Conservation (phyloP, 805 yeast genomes). For the Myxozyma kluyveri region DNA sequence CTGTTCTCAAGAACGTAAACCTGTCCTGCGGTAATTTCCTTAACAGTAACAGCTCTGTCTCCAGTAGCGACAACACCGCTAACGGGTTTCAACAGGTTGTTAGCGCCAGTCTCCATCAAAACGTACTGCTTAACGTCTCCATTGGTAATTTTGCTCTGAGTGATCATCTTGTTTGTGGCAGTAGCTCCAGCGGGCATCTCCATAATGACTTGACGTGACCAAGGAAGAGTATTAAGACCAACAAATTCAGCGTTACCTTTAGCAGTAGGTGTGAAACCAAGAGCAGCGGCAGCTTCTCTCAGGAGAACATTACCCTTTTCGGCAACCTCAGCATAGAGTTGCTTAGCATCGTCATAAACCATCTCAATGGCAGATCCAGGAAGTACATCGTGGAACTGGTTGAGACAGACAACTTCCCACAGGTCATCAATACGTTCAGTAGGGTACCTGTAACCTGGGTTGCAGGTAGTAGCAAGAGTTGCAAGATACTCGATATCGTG, state of each 20-base stretch:
- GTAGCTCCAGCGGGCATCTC: conserved; percentile 7
- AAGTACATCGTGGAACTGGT: conserved; percentile 96
- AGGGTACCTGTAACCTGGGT: conserved; percentile 66
- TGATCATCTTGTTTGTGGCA: conserved; percentile 2
- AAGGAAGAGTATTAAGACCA: conserved; percentile 30
- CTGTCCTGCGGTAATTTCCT: conserved; percentile 41
- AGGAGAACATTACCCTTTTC: conserved; percentile 53
- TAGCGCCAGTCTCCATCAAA: conserved; percentile 21
- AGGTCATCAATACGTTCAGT: conserved; percentile 58
- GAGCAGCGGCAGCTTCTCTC: conserved; percentile 48
- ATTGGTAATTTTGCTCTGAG: conserved; percentile 8
- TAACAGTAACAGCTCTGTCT: conserved; percentile 43
- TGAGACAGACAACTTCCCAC: conserved; percentile 86
- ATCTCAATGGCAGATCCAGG: conserved; percentile 95
- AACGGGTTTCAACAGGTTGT: conserved; percentile 23
- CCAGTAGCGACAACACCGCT: conserved; percentile 11
- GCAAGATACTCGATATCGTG: conserved; percentile 87
- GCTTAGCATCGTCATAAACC: conserved; percentile 88
- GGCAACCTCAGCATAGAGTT: conserved; percentile 63
- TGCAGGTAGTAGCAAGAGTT: conserved; percentile 63
- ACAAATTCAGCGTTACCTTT: conserved; percentile 26
- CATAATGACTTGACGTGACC: conserved; percentile 28
- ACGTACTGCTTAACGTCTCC: conserved; percentile 19
- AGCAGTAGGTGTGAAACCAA: conserved; percentile 36
- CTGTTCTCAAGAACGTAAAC: conserved; percentile 57